Percentiles rank a stretch among this genome's conserved stretches.
Evolutionary conservation across 2,329 filamentous ascomycete species (phyloP).

Genomic region (Didymella exigua): DNA sequence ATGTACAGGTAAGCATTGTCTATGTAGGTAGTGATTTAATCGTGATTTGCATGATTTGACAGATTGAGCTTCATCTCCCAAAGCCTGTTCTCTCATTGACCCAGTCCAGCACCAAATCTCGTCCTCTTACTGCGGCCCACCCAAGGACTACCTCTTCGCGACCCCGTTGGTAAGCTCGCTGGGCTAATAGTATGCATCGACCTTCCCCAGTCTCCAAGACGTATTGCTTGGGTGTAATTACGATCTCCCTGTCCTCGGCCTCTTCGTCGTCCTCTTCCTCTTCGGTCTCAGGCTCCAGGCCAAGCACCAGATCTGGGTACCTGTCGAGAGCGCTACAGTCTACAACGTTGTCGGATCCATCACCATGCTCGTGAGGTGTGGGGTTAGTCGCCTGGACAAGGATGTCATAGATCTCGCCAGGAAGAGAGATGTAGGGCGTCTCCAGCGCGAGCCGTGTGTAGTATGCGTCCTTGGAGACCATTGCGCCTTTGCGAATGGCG

Average conservation of each 20-base stretch:
- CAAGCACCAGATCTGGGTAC: slow-evolving; percentile 28
- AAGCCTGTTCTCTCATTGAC: slow-evolving; percentile 18
- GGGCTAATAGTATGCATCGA: slow-evolving; percentile 21
- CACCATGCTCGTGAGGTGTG: background rate
- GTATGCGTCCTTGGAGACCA: slow-evolving; percentile 15
- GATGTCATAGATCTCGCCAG: slow-evolving; percentile 22
- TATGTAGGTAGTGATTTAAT: background rate
- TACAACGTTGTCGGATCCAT: slow-evolving; percentile 11
- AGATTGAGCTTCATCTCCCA: background rate
- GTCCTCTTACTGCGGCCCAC: slow-evolving; percentile 28
- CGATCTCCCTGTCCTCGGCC: slow-evolving; percentile 13
- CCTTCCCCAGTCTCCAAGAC: slow-evolving; percentile 15
- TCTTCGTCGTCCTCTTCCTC: slow-evolving; percentile 2
- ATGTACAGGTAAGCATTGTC: background rate
- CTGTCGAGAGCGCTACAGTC: slow-evolving; percentile 16
- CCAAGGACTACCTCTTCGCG: slow-evolving; percentile 19
- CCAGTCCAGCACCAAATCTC: slow-evolving; percentile 23
- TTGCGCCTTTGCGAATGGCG: slow-evolving; percentile 25
- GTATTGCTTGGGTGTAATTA: slow-evolving; percentile 27
- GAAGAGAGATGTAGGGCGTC: slow-evolving; percentile 21
- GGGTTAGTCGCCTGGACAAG: slow-evolving; percentile 21
- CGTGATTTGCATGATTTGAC: background rate
- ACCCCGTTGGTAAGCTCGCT: slow-evolving; percentile 1
- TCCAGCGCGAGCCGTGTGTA: slow-evolving; percentile 18
- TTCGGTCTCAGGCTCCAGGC: slow-evolving; percentile 11